Base-by-base conservation (phyloP, 2,329 filamentous ascomycete genomes). In the Scleromitrula shiraiana region DNA sequence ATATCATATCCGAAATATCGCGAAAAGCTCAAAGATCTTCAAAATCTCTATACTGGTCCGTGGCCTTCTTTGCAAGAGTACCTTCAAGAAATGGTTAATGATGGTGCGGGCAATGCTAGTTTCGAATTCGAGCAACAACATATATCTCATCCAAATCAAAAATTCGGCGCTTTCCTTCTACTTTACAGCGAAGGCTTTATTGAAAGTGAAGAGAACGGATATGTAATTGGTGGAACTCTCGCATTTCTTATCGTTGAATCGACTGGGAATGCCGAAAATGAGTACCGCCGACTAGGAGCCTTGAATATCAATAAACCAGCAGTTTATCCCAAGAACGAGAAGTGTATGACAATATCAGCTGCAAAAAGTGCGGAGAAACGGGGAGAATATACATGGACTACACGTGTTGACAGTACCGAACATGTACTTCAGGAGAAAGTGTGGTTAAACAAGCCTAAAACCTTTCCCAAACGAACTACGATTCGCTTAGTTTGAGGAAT, bases 81-180 rank as follows among this genome's bases (percentile, higher is more conserved):
- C 35, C 36, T 49, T 26, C 46, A 41, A 20, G 42, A 42, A 19
- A 41, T 33, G 26, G 22, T 36, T 17, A 50, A 50, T 10, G 44
- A 19, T 14, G 36, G 20, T 14, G n/a, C n/a, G n/a, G 15, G n/a
- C 23, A 22, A 32, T 17, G 33, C n/a, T 9, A 49, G 36, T 23
- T 50, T 53, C 24, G 50, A 53, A 36, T 53, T 53, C 19, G 50
- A 53, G 23, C 50, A 53, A 33, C 50, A 53, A 26, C 50, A 53
- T 48, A 33, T 50, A 10, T n/a, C 50, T 17, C 50, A 53, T 17
- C 4, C 33, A 6, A 44, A 44, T 24, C 50, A 53, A 17, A 44
- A 8, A 40, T 53, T 51, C 14, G 51, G 37, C 10, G 51, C 51
- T 12, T 45, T 51, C 30, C 27, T 51, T 15, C 32, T 53, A 9